These are phyloP conservation scores for Diospyros lotus DNA, from an alignment of 148 eudicot genomes.

Conservation along the genomic window DNA sequence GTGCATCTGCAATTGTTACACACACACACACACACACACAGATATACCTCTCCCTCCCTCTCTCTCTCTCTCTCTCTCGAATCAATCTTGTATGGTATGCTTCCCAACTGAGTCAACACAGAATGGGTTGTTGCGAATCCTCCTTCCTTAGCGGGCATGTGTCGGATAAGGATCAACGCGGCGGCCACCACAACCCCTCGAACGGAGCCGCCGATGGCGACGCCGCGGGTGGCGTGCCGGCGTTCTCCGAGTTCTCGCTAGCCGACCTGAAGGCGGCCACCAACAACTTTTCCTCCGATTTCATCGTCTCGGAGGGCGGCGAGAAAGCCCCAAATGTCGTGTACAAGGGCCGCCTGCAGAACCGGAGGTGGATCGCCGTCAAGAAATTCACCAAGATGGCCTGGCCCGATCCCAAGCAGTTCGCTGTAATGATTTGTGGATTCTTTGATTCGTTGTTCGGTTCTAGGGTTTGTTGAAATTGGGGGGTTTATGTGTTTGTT, in stretches of 20 bases:
- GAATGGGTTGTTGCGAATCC: conserved; percentile 75
- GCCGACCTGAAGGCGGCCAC: conserved; percentile 70
- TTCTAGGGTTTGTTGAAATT: conserved; percentile 12
- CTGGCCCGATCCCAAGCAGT: conserved; percentile 96
- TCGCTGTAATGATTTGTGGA: conserved; percentile 42
- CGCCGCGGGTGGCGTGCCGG: conserved; percentile 24
- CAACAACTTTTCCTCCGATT: conserved; percentile 60
- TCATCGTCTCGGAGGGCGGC: conserved; percentile 75
- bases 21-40: too few species aligned
- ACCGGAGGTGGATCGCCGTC: conserved; percentile 65
- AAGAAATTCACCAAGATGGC: conserved; percentile 87
- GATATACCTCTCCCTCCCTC: too few species aligned
- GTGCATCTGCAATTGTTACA: too few species aligned
- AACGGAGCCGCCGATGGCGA: conserved; percentile 13
- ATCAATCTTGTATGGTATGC: too few species aligned
- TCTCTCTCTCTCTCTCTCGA: too few species aligned
- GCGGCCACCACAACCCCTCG: conserved; percentile 12
- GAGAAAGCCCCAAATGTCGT: conserved; percentile 85
- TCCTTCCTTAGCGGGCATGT: neutral
- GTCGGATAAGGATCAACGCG: conserved; percentile 13
- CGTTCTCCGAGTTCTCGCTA: conserved; percentile 53
- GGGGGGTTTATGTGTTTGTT: conserved; percentile 11
- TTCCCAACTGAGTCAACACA: conserved; percentile 11
- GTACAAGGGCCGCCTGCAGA: conserved; percentile 57
- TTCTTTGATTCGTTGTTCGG: neutral